Conservation (phyloP, 108 stramenopile species). For the Pseudonitzschia multiseries region DNA sequence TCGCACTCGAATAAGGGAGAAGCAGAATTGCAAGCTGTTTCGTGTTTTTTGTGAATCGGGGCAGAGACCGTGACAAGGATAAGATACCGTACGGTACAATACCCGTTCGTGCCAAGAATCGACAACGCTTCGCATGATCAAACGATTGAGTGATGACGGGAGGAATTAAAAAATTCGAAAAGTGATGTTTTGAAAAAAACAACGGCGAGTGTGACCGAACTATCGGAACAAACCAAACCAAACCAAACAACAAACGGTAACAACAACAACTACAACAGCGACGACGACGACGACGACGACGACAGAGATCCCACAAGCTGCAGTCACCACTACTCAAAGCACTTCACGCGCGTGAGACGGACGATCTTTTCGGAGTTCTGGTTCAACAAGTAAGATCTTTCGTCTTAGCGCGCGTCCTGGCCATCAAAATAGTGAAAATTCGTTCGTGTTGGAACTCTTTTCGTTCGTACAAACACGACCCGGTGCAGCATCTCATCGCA, state of each 20-base stretch:
- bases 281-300: background rate
- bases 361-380: conserved; percentile 10
- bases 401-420: background rate
- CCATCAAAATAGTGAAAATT: background rate
- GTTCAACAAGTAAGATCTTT: background rate
- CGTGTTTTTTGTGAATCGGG: background rate
- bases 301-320: background rate
- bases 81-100: too few relatives aligned
- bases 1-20: conserved; percentile 4
- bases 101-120: background rate
- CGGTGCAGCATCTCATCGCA: background rate
- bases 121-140: background rate
- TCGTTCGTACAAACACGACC: background rate
- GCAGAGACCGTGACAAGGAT: background rate
- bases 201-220: background rate
- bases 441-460: conserved; percentile 1
- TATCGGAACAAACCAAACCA: too few relatives aligned
- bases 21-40: conserved; percentile 1
- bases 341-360: background rate
- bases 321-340: background rate
- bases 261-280: background rate
- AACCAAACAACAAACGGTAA: background rate
- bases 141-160: background rate
- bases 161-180: background rate
- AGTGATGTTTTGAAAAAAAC: background rate